These are phyloP conservation scores for Byssoonygena ceratinophila DNA, from an alignment of 2,329 filamentous ascomycete genomes.

Conservation along the genomic window DNA sequence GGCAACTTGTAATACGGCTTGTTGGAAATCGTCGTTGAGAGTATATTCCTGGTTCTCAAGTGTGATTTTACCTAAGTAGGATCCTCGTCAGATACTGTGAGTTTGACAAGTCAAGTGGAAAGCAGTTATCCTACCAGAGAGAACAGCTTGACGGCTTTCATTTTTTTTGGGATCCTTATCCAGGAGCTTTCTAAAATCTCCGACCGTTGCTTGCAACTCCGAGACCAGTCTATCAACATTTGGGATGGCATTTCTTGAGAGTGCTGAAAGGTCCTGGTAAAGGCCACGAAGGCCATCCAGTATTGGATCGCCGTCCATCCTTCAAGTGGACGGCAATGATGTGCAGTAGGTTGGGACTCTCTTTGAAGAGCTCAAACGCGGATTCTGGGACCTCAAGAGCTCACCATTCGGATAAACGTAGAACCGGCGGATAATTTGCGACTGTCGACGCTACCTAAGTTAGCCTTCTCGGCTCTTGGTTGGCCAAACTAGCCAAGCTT, in stretches of 20 bases:
- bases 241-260: constrained; percentile 60
- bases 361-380: constrained; percentile 6
- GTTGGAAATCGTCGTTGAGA: constrained; percentile 79
- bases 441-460: too few relatives aligned
- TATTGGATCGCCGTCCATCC: constrained; percentile 62
- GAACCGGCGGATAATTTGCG: neutral
- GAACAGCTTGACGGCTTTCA: constrained; percentile 59
- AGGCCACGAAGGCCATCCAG: constrained; percentile 72
- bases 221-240: constrained; percentile 58
- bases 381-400: neutral
- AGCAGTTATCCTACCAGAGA: constrained; percentile 47
- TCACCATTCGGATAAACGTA: neutral
- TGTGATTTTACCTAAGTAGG: constrained; percentile 56
- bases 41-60: constrained; percentile 63
- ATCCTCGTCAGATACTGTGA: neutral
- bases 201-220: constrained; percentile 55
- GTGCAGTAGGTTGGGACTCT: constrained; percentile 9
- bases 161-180: constrained; percentile 66
- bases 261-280: constrained; percentile 69
- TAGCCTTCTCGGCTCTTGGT: too few relatives aligned
- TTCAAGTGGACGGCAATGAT: constrained; percentile 9
- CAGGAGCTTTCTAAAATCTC: constrained; percentile 60
- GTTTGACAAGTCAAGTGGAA: neutral
- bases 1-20: constrained; percentile 67
- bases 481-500: too few relatives aligned